phyloP scores from a whole-genome alignment of 495 filamentous ascomycete species.

The Lepidopterella palustris region DNA sequence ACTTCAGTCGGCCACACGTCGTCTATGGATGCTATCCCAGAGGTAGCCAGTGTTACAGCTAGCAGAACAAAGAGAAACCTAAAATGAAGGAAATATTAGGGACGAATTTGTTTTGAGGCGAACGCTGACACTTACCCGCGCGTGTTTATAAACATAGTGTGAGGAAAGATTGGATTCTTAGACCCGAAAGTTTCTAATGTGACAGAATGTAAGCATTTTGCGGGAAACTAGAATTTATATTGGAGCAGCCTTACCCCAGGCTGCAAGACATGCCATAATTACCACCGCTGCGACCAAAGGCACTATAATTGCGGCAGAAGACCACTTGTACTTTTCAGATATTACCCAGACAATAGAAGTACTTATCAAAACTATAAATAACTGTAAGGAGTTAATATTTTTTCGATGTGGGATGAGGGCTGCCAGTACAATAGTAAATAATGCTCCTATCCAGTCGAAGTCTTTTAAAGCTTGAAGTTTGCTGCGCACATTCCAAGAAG shows the following conservation, averaged over 20 bases:
- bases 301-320: background rate
- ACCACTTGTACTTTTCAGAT: background rate
- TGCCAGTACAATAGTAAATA: background rate
- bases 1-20: background rate
- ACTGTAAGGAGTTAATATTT: too few species aligned
- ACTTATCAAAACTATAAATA: background rate
- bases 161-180: background rate
- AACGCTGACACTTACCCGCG: background rate
- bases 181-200: too few species aligned
- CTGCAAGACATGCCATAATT: background rate
- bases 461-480: too few species aligned
- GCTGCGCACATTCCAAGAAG: background rate
- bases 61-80: background rate
- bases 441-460: background rate
- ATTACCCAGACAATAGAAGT: background rate
- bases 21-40: background rate
- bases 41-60: background rate
- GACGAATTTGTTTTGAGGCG: background rate
- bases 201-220: too few species aligned
- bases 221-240: too few species aligned
- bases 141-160: background rate
- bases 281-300: background rate
- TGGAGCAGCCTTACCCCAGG: background rate
- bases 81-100: background rate
- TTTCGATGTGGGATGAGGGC: background rate